These are phyloP conservation scores for Penicillium expansum DNA, from an alignment of 2,329 filamentous ascomycete genomes.

Conservation along the genomic window DNA sequence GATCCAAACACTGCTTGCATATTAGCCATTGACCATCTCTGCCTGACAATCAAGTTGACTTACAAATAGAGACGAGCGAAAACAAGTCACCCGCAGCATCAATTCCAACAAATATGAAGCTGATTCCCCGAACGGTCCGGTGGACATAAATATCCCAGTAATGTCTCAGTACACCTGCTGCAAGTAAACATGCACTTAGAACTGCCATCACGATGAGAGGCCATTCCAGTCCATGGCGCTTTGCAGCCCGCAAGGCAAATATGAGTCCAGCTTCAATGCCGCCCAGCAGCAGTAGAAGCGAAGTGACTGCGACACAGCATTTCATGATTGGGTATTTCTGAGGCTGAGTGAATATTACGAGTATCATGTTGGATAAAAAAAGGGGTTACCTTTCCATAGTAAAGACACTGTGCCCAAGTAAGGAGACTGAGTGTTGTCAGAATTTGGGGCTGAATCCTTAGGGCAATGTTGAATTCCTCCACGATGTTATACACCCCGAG, in stretches of 20 bases:
- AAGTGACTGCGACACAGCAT: conserved; percentile 50
- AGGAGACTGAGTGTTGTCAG: conserved; percentile 51
- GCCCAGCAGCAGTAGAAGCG: conserved; percentile 57
- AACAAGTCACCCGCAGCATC: conserved; percentile 68
- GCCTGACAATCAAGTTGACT: conserved; percentile 11
- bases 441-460: conserved; percentile 58
- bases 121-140: conserved; percentile 66
- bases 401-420: conserved; percentile 57
- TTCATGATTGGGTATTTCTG: conserved; percentile 54
- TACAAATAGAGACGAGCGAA: conserved; percentile 60
- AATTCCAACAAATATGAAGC: conserved; percentile 68
- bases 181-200: conserved; percentile 61
- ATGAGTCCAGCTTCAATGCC: conserved; percentile 60
- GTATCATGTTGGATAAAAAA: neutral
- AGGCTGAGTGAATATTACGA: neutral
- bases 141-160: conserved; percentile 68
- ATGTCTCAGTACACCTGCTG: conserved; percentile 64
- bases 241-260: conserved; percentile 53
- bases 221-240: conserved; percentile 53
- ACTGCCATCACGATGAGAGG: conserved; percentile 66
- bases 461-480: conserved; percentile 52
- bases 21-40: neutral
- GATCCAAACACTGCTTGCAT: conserved; percentile 21
- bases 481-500: conserved; percentile 62
- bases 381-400: conserved; percentile 46